Base-by-base conservation (phyloP, 345 rosid genomes). In the Trapa bicornis region DNA sequence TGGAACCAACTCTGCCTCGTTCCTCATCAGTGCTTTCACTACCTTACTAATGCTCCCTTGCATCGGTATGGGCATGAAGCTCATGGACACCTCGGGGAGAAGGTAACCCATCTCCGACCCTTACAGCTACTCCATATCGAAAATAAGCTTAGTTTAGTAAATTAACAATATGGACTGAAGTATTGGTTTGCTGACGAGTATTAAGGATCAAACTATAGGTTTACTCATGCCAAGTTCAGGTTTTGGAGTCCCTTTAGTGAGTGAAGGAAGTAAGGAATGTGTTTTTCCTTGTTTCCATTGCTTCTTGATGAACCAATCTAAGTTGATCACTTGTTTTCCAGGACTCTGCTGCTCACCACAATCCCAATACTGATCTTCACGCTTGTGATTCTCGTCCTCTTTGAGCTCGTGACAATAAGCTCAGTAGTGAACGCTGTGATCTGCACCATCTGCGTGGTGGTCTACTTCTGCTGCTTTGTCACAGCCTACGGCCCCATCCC, bases 21-120 rank as follows among this genome's bases (percentile, higher is more conserved):
- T 94, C 84, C 96, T 94, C 47, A 91, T 94, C 69, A 94, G 99
- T 50, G 91, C 88, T 5, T 75, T 89, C 67, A 89, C 97, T 48
- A 89, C 91, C 67, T 76, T 91, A 37, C 84, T 91, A 76, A 91
- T 91, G 97, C 97, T 94, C 72, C 99, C 99, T 37, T 90, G 96
- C 39, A 94, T 91, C 39, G 89, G 78, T 22, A 74, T 94, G 57
- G 99, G 85, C 77, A 94, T 94, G 99, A 82, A 84, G 72, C 96
- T 94, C 43, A 87, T 94, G 96, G 99, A 94, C 76, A 74, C 87
- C 63, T 70, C 96, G 2, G 97, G 99, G 76, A 86, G 99, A 85
- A 87, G 97, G 99, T 91, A 68, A 71, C 14, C 16, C 65, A 16
- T 16, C 8, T 38, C 7, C 48, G 48, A 45, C 47, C 29, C 29